Evolutionary conservation across 2,329 filamentous ascomycete species (phyloP), one percentile per base, ranked within the genome.

Genomic region (Chrysosporium queenslandicum): DNA sequence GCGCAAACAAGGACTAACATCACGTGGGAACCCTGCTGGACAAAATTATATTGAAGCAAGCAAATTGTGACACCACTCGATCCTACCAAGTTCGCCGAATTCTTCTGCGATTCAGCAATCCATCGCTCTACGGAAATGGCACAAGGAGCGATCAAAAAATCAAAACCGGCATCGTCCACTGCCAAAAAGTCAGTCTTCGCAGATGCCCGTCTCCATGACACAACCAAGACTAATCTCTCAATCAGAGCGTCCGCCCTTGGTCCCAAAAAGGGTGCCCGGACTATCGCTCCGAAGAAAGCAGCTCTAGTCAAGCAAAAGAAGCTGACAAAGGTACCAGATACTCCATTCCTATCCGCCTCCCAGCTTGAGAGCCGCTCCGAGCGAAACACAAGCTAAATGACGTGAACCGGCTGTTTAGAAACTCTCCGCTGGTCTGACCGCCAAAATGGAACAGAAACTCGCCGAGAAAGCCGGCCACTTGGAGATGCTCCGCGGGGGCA

Each of bases 391-490:
- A n/a, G n/a, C n/a, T n/a, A 29, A 29, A 58, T 55, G 7, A 20
- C 14, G 32, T 36, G 12, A n/a, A 36, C 2, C 36, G 1, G 52
- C 77, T 12, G 29, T 37, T 6, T 58, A 71, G 77, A 84, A 85
- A 75, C 73, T 80, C 56, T 76, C 80, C 0, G 71, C 78, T 0
- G 82, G 82, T 0, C 67, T 87, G 37, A 77, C 77, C 2, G 77
- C 76, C 0, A 74, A 80, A 69, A 87, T 83, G n/a, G 84, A 87
- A 63, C 77, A 77, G 55, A 77, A 75, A 56, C 72, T 87, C 8
- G 83, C 82, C 11, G 72, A 80, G 56, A 79, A 79, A 61, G 83
- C 82, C 4, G 84, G 83, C 12, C 83, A 87, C 74, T 62, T 87
- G 62, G 83, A 87, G 66, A 63, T 87, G 61, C 65, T 87, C 61